A percentile compares a stretch with the other conserved stretches of the same genome.
Evolutionary conservation across 2,329 filamentous ascomycete species (phyloP).

Genomic region (Colletotrichum scovillei): DNA sequence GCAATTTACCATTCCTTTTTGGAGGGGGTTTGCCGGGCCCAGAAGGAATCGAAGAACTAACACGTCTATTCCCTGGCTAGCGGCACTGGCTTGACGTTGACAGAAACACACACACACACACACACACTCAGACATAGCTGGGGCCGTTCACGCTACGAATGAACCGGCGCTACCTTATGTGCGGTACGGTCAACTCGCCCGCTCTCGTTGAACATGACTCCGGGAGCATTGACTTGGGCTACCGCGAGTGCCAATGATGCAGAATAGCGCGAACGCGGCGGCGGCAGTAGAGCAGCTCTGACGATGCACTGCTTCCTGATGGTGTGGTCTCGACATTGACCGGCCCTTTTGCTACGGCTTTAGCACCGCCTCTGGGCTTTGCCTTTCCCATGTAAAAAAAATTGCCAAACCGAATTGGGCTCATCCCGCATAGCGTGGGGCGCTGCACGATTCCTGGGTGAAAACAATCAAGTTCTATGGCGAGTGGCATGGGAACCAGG

Average conservation of each 20-base stretch:
- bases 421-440: conserved; percentile 32
- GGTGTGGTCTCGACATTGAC: neutral
- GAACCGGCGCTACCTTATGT: neutral
- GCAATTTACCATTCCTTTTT: conserved; percentile 11
- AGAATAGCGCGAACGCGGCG: neutral
- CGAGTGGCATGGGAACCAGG: neutral
- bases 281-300: neutral
- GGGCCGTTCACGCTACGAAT: neutral
- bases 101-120: neutral
- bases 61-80: neutral
- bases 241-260: neutral
- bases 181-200: neutral
- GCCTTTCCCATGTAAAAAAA: neutral
- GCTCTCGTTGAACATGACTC: neutral
- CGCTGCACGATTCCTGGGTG: neutral
- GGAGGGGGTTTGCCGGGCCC: neutral
- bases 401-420: conserved; percentile 14
- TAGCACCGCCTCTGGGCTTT: neutral
- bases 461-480: conserved; percentile 13
- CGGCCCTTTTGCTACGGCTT: neutral
- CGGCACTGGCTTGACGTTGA: neutral
- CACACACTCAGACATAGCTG: neutral
- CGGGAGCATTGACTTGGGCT: too few species aligned
- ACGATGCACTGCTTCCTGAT: neutral
- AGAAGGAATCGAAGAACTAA: neutral